phyloP scores from a whole-genome alignment of 768 basidiomycete species.

The Termitomyces sp. region DNA sequence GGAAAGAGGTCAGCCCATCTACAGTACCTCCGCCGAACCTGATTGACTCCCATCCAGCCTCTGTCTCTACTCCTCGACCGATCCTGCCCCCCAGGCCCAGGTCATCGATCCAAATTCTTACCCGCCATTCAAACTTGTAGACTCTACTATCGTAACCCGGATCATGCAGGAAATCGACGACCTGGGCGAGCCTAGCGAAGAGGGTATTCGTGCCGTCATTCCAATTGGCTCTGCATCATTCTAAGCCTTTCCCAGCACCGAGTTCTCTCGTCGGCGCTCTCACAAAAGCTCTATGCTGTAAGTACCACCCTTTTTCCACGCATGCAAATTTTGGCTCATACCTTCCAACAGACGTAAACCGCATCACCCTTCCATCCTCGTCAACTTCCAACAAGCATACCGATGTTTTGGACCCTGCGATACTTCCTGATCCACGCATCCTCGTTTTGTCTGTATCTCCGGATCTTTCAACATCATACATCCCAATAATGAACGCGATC shows the following conservation, averaged over 20 bases:
- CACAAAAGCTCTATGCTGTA: constrained; percentile 91
- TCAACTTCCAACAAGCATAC: constrained; percentile 25
- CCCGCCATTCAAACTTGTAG: constrained; percentile 76
- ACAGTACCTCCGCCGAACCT: background rate
- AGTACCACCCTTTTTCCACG: background rate
- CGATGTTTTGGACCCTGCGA: constrained; percentile 25
- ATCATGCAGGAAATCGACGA: constrained; percentile 62
- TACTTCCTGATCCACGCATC: constrained; percentile 35
- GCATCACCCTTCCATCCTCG: constrained; percentile 28
- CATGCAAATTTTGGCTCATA: background rate
- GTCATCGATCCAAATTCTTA: constrained; percentile 75
- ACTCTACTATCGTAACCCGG: constrained; percentile 58
- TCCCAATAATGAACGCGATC: constrained; percentile 98
- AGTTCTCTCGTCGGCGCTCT: constrained; percentile 83
- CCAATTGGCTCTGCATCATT: constrained; percentile 6
- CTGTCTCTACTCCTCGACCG: constrained; percentile 73
- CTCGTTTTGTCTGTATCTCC: constrained; percentile 89
- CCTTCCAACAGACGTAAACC: constrained; percentile 34
- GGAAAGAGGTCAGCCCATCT: constrained; percentile 60
- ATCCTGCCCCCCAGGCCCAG: constrained; percentile 34
- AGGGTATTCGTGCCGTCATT: constrained; percentile 34
- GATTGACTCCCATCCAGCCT: constrained; percentile 40
- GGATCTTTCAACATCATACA: constrained; percentile 86
- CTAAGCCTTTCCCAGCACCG: constrained; percentile 35
- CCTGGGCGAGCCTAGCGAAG: constrained; percentile 45